Evolutionary conservation across 495 filamentous ascomycete species (phyloP).

Genomic region (Xylaria sp.): DNA sequence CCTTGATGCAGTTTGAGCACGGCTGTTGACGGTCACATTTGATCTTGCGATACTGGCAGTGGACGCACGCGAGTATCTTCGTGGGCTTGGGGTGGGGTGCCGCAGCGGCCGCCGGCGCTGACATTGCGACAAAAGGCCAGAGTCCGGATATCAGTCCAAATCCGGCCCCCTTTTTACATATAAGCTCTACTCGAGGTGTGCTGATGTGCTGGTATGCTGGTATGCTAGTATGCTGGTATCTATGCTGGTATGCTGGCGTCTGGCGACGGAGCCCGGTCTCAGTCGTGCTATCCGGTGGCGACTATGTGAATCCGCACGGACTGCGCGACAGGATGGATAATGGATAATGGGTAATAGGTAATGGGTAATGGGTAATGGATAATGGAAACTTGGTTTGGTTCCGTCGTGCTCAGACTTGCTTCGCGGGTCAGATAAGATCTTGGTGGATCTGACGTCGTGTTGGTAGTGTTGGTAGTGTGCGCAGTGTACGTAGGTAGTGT

Average conservation of each 20-base stretch:
- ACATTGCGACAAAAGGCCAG: constrained; percentile 3
- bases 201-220: too few species aligned
- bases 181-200: constrained; percentile 5
- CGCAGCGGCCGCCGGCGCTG: constrained; percentile 13
- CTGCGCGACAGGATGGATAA: background rate
- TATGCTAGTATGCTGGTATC: too few species aligned
- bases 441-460: background rate
- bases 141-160: background rate
- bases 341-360: too few species aligned
- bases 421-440: background rate
- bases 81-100: constrained; percentile 20
- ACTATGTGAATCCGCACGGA: background rate
- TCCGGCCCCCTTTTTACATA: background rate
- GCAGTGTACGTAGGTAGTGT: background rate
- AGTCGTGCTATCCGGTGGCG: background rate
- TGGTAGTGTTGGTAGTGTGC: background rate
- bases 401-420: background rate
- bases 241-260: too few species aligned
- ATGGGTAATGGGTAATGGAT: too few species aligned
- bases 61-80: constrained; percentile 47
- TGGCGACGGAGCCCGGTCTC: too few species aligned
- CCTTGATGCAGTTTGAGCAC: constrained; percentile 66
- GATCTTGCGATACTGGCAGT: constrained; percentile 69
- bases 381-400: background rate
- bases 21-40: constrained; percentile 70